These are phyloP conservation scores for Dichomitus squalens DNA, from an alignment of 1,284 basidiomycete genomes.

Conservation along the genomic window DNA sequence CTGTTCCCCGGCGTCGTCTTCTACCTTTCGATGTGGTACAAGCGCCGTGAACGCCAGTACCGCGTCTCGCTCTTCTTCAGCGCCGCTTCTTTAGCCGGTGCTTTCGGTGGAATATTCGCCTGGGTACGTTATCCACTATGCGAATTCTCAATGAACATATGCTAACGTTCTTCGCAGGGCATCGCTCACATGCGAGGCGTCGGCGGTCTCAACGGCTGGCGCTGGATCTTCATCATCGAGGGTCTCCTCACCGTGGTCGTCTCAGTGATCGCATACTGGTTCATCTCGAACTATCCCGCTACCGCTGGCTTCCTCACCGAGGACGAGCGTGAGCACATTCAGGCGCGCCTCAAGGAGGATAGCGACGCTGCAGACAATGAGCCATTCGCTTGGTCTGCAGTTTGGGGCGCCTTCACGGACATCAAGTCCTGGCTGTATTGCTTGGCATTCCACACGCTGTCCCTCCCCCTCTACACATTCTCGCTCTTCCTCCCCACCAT, in stretches of 20 bases:
- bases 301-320: conserved; percentile 25
- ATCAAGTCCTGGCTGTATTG: conserved; percentile 39
- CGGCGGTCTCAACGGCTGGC: conserved; percentile 18
- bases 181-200: conserved; percentile 1
- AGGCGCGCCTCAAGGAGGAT: conserved; percentile 44
- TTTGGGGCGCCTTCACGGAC: background rate
- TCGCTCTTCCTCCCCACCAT: conserved; percentile 28
- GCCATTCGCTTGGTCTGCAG: background rate
- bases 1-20: conserved; percentile 58
- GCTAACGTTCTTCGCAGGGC: background rate
- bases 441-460: conserved; percentile 50
- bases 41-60: conserved; percentile 19
- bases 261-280: conserved; percentile 36
- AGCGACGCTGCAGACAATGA: conserved; percentile 42
- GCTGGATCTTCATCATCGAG: conserved; percentile 31
- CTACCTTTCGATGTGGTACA: conserved; percentile 47
- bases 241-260: conserved; percentile 42
- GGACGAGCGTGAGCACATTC: background rate
- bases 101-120: conserved; percentile 49
- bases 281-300: conserved; percentile 41
- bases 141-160: background rate
- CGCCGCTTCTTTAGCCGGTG: conserved; percentile 52
- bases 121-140: conserved; percentile 19
- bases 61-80: conserved; percentile 51
- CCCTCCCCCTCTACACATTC: conserved; percentile 8